Conservation (phyloP, 345 rosid genomes). For the Populus simonii region DNA sequence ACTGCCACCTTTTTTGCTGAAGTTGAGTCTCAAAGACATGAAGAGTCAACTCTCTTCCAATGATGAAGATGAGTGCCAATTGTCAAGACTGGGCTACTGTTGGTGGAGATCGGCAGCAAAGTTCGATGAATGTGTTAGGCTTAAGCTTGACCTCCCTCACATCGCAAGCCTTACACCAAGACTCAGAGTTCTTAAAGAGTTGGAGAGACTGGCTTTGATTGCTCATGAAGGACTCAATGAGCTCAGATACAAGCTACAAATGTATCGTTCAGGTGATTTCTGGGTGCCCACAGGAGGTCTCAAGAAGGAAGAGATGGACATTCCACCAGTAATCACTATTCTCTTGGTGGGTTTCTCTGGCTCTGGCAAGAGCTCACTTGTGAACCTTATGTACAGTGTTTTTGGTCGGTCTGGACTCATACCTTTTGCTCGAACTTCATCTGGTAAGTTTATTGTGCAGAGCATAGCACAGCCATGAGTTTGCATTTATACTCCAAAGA, state of each 20-base stretch:
- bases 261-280: conserved; percentile 53
- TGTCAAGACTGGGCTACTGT: conserved; percentile 19
- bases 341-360: conserved; percentile 57
- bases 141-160: conserved; percentile 31
- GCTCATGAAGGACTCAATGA: conserved; percentile 53
- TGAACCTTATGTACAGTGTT: conserved; percentile 64
- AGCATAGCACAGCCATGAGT: not conserved
- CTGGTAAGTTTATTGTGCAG: conserved; percentile 28
- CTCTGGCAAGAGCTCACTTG: conserved; percentile 61
- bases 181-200: conserved; percentile 42
- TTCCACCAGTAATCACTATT: conserved; percentile 47
- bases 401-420: conserved; percentile 54
- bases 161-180: conserved; percentile 42
- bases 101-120: conserved; percentile 58
- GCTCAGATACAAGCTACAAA: conserved; percentile 48
- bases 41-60: conserved; percentile 31
- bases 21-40: conserved; percentile 19
- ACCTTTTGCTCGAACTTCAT: conserved; percentile 52
- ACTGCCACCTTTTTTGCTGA: not conserved
- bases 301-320: conserved; percentile 45
- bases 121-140: conserved; percentile 37
- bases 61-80: conserved; percentile 34
- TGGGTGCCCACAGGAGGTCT: conserved; percentile 60
- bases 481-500: not conserved
- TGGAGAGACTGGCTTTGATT: conserved; percentile 54